Conservation (phyloP, 768 basidiomycete species). For the Kwoniella sp. region DNA sequence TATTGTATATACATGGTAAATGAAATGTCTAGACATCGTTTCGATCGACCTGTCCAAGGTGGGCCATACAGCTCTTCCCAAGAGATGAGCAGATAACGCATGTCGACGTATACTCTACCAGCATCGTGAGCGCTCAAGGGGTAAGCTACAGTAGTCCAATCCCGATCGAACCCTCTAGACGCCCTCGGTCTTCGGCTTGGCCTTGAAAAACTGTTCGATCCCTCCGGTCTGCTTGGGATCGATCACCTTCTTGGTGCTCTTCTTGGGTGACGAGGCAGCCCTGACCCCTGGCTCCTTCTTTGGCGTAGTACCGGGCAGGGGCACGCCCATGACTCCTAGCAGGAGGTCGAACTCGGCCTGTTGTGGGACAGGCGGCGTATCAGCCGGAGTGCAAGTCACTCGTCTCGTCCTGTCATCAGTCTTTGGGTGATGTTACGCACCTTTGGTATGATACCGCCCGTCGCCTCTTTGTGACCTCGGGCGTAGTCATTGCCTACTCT, state of each 20-base stretch:
- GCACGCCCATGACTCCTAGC: slow-evolving; percentile 33
- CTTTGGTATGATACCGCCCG: slow-evolving; percentile 56
- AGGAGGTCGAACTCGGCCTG: slow-evolving; percentile 35
- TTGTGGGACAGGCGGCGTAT: background rate
- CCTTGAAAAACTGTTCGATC: slow-evolving; percentile 31
- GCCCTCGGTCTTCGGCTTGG: slow-evolving; percentile 10
- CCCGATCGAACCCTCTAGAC: no score
- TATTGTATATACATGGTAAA: background rate
- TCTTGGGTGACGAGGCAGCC: slow-evolving; percentile 8
- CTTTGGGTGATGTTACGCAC: slow-evolving; percentile 20
- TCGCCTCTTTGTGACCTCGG: slow-evolving; percentile 56
- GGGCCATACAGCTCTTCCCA: no score
- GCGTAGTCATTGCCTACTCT: slow-evolving; percentile 55
- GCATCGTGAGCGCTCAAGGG: no score
- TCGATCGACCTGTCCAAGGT: no score
- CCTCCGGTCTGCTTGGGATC: slow-evolving; percentile 23
- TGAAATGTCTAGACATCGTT: no score
- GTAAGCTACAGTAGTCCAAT: no score
- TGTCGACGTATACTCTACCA: no score
- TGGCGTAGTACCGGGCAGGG: slow-evolving; percentile 9
- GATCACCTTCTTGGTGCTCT: slow-evolving; percentile 19
- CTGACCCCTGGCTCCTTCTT: slow-evolving; percentile 1
- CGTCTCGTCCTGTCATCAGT: background rate
- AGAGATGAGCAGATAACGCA: no score
- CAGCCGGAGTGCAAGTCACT: slow-evolving; percentile 3